Percentiles rank a stretch among this genome's conserved stretches.
These are phyloP conservation scores for Acanthamoeba triangularis DNA, from an alignment of 208 protist genomes.

Conservation along the genomic window DNA sequence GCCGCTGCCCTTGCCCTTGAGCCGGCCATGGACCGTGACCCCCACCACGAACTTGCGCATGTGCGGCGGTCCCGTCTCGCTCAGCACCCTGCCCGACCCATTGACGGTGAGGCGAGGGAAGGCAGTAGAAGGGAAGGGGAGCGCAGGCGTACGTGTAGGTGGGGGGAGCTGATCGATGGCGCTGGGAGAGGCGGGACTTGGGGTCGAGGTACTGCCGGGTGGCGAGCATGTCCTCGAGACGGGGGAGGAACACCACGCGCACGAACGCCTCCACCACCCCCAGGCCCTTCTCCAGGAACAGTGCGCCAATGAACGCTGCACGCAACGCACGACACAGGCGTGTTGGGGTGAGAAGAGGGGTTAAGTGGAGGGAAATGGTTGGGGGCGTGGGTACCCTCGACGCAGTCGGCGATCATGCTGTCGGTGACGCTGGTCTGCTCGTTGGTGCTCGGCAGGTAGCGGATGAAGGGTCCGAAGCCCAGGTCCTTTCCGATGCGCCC, in stretches of 20 bases:
- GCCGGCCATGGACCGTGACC: not conserved
- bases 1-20: not conserved
- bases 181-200: constrained; percentile 2
- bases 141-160: not conserved
- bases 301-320: not conserved
- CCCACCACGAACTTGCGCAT: not conserved
- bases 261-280: not conserved
- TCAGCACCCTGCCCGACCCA: not conserved
- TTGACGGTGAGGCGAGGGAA: no score
- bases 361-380: not conserved
- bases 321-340: not conserved
- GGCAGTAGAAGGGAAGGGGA: no score
- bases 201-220: not conserved
- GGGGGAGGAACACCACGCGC: not conserved
- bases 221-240: not conserved
- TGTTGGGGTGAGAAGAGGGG: not conserved
- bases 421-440: not conserved
- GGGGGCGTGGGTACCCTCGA: not conserved
- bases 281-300: constrained; percentile 26
- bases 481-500: not conserved
- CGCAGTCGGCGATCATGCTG: constrained; percentile 37
- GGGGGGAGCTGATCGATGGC: not conserved
- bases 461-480: not conserved
- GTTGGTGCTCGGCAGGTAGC: constrained; percentile 16
- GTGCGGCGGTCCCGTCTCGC: constrained; percentile 3